Conservation (phyloP, 495 filamentous ascomycete genomes). For the Lophiotrema nucula region DNA sequence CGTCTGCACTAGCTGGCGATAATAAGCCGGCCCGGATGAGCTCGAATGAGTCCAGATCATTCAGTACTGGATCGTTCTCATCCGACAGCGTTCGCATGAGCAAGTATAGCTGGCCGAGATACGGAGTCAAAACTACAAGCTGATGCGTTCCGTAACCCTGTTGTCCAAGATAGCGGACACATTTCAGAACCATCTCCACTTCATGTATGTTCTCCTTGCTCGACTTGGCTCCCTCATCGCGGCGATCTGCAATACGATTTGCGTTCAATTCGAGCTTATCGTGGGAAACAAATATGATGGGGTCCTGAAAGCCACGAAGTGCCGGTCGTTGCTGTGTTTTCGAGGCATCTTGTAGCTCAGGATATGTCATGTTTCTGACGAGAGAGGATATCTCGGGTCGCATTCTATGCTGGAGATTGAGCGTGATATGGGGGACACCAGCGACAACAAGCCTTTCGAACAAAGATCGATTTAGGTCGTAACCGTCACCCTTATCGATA, state of each 20-base stretch:
- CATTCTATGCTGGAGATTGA: slow-evolving; percentile 70
- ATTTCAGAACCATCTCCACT: slow-evolving; percentile 63
- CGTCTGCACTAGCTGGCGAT: slow-evolving; percentile 51
- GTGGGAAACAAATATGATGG: slow-evolving; percentile 69
- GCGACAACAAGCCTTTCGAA: slow-evolving; percentile 67
- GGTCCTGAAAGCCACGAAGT: slow-evolving; percentile 59
- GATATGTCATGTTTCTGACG: slow-evolving; percentile 62
- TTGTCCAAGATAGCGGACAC: slow-evolving; percentile 69
- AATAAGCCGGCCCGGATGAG: slow-evolving; percentile 65
- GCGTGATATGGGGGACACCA: slow-evolving; percentile 55
- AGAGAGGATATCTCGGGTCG: slow-evolving; percentile 65
- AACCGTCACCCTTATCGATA: slow-evolving; percentile 66
- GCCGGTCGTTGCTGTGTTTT: slow-evolving; percentile 51
- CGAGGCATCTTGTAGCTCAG: slow-evolving; percentile 58
- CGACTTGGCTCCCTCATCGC: slow-evolving; percentile 48
- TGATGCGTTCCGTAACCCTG: slow-evolving; percentile 70
- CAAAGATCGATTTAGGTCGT: slow-evolving; percentile 67
- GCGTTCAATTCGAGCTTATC: slow-evolving; percentile 50
- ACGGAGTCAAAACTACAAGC: slow-evolving; percentile 66
- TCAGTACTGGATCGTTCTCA: slow-evolving; percentile 61
- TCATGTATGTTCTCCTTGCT: slow-evolving; percentile 69
- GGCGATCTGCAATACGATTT: slow-evolving; percentile 48
- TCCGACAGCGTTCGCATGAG: slow-evolving; percentile 54
- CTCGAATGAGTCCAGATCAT: slow-evolving; percentile 69
- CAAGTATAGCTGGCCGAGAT: slow-evolving; percentile 60